Conservation (phyloP, 805 yeast species). For the Yamadazyma akitaensis region DNA sequence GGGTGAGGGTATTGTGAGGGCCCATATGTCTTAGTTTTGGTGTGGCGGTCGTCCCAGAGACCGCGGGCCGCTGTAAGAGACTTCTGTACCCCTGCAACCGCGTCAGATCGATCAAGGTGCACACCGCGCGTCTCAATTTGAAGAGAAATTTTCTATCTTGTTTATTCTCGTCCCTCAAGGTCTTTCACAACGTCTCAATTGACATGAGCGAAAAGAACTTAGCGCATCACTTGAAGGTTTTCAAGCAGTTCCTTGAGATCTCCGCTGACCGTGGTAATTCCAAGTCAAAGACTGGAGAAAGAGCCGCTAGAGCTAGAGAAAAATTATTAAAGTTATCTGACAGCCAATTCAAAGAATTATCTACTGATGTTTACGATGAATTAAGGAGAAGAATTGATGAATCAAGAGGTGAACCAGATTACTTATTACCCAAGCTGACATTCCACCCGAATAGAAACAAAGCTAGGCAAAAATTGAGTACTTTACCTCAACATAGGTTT, state of each 20-base stretch:
- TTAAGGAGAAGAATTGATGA: slow-evolving; percentile 72
- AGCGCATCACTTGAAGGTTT: slow-evolving; percentile 46
- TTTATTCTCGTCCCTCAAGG: not conserved
- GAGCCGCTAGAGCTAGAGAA: slow-evolving; percentile 81
- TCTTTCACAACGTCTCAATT: not conserved
- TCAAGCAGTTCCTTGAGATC: slow-evolving; percentile 48
- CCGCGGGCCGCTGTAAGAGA: not conserved
- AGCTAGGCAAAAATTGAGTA: slow-evolving; percentile 87
- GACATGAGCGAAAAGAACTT: slow-evolving; percentile 32
- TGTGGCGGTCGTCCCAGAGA: not conserved
- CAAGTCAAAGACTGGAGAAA: slow-evolving; percentile 40
- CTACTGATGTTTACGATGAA: slow-evolving; percentile 95
- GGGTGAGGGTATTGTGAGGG: no score
- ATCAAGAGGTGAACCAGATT: slow-evolving; percentile 55
- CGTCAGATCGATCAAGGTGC: not conserved
- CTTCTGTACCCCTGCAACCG: not conserved
- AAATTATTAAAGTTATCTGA: slow-evolving; percentile 76
- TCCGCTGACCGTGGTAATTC: slow-evolving; percentile 41
- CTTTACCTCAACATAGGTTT: slow-evolving; percentile 77
- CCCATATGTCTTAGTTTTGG: no score
- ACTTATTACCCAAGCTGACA: slow-evolving; percentile 61
- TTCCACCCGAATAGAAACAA: slow-evolving; percentile 95
- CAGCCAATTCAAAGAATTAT: slow-evolving; percentile 82
- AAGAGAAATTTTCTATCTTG: not conserved
- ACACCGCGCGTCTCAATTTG: slow-evolving; percentile 5